phyloP scores from a whole-genome alignment of 352 stramenopile genomes.

The Phytophthora cryptogea region DNA sequence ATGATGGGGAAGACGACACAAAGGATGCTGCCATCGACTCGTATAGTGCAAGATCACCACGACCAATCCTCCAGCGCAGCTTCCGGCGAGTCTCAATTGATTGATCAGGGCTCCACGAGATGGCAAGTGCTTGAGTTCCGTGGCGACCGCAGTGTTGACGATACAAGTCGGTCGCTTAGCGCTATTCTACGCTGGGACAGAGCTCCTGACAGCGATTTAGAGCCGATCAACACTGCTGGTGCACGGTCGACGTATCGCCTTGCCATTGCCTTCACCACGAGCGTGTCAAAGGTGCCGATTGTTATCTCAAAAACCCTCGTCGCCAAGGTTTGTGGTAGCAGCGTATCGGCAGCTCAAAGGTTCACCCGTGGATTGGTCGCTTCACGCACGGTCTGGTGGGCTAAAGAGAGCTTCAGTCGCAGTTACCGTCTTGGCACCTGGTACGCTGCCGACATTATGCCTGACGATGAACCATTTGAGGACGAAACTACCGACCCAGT shows the following conservation, averaged over 20 bases:
- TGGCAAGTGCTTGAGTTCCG: constrained; percentile 52
- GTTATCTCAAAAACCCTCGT: constrained; percentile 75
- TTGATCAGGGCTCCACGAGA: constrained; percentile 14
- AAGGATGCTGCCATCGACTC: constrained; percentile 43
- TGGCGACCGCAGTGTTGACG: constrained; percentile 33
- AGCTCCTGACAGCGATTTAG: constrained; percentile 20
- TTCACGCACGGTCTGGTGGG: constrained; percentile 74
- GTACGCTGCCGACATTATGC: constrained; percentile 61
- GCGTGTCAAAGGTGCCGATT: constrained; percentile 53
- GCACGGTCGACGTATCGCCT: constrained; percentile 66
- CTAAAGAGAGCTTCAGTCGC: constrained; percentile 75
- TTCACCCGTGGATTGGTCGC: constrained; percentile 52
- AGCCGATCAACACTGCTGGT: constrained; percentile 45
- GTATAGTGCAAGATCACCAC: constrained; percentile 21
- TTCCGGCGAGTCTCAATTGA: constrained; percentile 12
- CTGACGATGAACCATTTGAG: constrained; percentile 9
- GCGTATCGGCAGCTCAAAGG: constrained; percentile 49
- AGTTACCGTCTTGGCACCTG: constrained; percentile 76
- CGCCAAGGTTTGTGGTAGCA: constrained; percentile 56
- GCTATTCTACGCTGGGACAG: constrained; percentile 67
- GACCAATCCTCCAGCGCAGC: constrained; percentile 7
- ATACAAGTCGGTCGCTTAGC: constrained; percentile 51
- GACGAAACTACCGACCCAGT: constrained; percentile 5
- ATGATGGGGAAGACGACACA: constrained; percentile 48
- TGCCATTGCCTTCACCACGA: constrained; percentile 54